These are phyloP conservation scores for Andrographis paniculata DNA, from an alignment of 305 asterid species.

Conservation along the genomic window DNA sequence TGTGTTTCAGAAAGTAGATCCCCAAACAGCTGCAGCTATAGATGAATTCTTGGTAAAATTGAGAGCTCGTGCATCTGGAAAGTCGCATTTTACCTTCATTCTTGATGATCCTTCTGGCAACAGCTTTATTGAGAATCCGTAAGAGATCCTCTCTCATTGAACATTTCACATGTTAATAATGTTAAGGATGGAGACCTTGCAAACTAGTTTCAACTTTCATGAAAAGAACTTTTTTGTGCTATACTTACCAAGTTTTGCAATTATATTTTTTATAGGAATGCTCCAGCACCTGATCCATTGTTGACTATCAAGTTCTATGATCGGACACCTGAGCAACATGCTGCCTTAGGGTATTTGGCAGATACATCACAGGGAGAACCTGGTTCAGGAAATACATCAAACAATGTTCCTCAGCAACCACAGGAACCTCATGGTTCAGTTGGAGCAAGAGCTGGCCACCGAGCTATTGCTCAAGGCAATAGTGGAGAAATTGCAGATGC, in stretches of 20 bases:
- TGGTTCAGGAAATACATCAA: slow-evolving; percentile 26
- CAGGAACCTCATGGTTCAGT: slow-evolving; percentile 85
- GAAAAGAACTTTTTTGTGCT: not conserved
- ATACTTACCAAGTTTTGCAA: not conserved
- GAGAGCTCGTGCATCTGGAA: slow-evolving; percentile 75
- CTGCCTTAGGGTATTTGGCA: slow-evolving; percentile 59
- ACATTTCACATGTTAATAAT: not conserved
- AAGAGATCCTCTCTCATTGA: slow-evolving; percentile 23
- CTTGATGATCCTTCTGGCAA: slow-evolving; percentile 97
- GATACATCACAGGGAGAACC: slow-evolving; percentile 47
- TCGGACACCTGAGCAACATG: slow-evolving; percentile 79
- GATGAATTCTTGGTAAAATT: slow-evolving; percentile 69
- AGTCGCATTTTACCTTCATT: slow-evolving; percentile 58
- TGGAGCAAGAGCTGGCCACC: slow-evolving; percentile 79
- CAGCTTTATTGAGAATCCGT: slow-evolving; percentile 96
- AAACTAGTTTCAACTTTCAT: slow-evolving; percentile 8
- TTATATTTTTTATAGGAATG: slow-evolving; percentile 39
- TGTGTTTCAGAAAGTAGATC: slow-evolving; percentile 67
- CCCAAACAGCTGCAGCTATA: slow-evolving; percentile 71
- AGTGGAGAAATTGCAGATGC: slow-evolving; percentile 71
- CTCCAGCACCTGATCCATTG: slow-evolving; percentile 83
- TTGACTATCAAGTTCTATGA: slow-evolving; percentile 75
- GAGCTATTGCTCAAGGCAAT: slow-evolving; percentile 91
- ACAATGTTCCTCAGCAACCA: slow-evolving; percentile 21
- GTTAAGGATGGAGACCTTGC: not conserved